Evolutionary conservation across 208 protist species (phyloP).

Genomic region (Acanthamoeba royreba): DNA sequence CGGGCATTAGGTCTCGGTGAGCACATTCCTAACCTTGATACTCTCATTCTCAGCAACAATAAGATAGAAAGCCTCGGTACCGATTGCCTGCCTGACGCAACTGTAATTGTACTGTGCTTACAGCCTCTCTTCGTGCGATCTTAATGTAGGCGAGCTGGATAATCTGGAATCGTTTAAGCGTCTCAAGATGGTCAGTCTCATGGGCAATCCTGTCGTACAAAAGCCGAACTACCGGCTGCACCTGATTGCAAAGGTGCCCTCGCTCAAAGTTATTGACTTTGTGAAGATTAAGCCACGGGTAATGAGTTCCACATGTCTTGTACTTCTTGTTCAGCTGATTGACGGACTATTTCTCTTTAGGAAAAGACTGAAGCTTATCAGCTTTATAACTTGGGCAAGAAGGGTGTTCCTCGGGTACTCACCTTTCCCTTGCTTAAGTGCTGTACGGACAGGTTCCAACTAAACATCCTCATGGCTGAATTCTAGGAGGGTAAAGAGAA

Average conservation of each 20-base stretch:
- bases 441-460: too few relatives aligned
- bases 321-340: background rate
- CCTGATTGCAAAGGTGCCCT: constrained; percentile 77
- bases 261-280: constrained; percentile 81
- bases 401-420: background rate
- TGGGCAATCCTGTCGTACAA: constrained; percentile 78
- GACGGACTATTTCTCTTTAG: background rate
- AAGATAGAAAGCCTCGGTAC: constrained; percentile 36
- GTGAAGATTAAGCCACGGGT: constrained; percentile 65
- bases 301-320: background rate
- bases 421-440: background rate
- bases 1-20: background rate
- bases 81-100: background rate
- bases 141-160: background rate
- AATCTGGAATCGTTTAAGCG: constrained; percentile 61
- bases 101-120: background rate
- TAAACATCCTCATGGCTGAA: too few relatives aligned
- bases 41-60: constrained; percentile 82
- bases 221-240: constrained; percentile 78
- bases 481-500: background rate
- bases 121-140: background rate
- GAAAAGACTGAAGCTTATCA: background rate
- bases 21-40: constrained; percentile 76
- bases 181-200: constrained; percentile 67
- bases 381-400: background rate